A percentile compares a stretch with the other conserved stretches of the same genome.
Evolutionary conservation across 2,329 filamentous ascomycete genomes (phyloP).

Genomic region (Bipolaris zeicola): DNA sequence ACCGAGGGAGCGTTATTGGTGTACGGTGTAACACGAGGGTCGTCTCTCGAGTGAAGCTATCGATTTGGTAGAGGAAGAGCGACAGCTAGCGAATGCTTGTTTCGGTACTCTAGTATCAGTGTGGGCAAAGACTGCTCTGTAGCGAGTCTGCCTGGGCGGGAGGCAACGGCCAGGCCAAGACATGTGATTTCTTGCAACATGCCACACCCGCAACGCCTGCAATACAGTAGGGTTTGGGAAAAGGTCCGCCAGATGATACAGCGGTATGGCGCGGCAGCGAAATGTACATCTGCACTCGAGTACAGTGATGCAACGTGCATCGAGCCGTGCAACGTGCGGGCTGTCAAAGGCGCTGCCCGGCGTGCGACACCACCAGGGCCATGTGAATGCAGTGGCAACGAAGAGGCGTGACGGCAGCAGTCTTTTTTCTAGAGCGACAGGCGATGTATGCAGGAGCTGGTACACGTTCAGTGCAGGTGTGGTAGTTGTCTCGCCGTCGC

Average conservation of each 20-base stretch:
- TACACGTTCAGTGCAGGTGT: neutral
- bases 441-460: constrained; percentile 4
- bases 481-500: constrained; percentile 3
- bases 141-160: neutral
- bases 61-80: neutral
- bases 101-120: neutral
- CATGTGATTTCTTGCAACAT: constrained; percentile 2
- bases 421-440: neutral
- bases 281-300: constrained; percentile 18
- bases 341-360: constrained; percentile 1
- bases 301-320: constrained; percentile 15
- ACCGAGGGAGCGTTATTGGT: neutral
- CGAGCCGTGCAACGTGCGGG: constrained; percentile 7
- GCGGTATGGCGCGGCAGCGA: neutral
- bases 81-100: neutral
- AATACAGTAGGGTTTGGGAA: neutral
- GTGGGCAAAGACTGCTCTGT: neutral
- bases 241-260: neutral
- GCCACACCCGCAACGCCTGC: neutral
- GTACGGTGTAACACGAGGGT: neutral
- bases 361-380: neutral
- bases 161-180: neutral
- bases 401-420: neutral
- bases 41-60: neutral
- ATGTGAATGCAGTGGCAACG: neutral